Conservation (phyloP, 345 rosid species). For the Brassica cretica region DNA sequence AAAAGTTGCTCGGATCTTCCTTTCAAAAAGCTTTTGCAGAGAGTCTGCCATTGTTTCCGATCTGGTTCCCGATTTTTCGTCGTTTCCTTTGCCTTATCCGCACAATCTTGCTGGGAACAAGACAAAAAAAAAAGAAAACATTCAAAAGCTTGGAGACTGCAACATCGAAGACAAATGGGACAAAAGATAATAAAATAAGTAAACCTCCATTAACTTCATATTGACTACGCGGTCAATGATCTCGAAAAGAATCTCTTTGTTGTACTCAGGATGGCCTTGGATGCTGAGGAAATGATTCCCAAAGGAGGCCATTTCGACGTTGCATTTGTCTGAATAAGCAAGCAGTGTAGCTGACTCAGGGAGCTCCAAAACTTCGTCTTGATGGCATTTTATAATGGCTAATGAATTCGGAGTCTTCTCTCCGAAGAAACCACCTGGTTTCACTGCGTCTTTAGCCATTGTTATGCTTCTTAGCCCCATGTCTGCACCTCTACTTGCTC, state of each 20-base stretch:
- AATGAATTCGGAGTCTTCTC: constrained; percentile 49
- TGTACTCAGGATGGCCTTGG: constrained; percentile 96
- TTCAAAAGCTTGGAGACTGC: background rate
- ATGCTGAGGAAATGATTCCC: constrained; percentile 65
- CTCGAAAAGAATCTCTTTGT: constrained; percentile 67
- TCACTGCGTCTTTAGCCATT: constrained; percentile 46
- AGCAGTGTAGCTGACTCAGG: constrained; percentile 72
- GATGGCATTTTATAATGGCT: constrained; percentile 78
- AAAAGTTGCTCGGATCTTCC: constrained; percentile 21
- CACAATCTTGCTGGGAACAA: constrained; percentile 29
- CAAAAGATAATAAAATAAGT: constrained; percentile 23
- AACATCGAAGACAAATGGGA: background rate
- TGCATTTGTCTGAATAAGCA: constrained; percentile 74
- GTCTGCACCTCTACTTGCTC: constrained; percentile 66
- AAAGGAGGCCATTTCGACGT: constrained; percentile 61
- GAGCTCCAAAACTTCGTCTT: constrained; percentile 78
- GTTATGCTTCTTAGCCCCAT: constrained; percentile 69
- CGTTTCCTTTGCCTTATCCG: constrained; percentile 34
- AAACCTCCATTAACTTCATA: constrained; percentile 56
- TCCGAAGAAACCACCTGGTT: constrained; percentile 30
- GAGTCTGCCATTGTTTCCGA: constrained; percentile 29
- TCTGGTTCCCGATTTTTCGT: constrained; percentile 26
- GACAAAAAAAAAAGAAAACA: background rate
- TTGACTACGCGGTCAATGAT: constrained; percentile 71
- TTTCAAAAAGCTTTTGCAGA: constrained; percentile 38